Evolutionary conservation across 1,284 basidiomycete species (phyloP).

Genomic region (Acaromyces ingoldii): DNA sequence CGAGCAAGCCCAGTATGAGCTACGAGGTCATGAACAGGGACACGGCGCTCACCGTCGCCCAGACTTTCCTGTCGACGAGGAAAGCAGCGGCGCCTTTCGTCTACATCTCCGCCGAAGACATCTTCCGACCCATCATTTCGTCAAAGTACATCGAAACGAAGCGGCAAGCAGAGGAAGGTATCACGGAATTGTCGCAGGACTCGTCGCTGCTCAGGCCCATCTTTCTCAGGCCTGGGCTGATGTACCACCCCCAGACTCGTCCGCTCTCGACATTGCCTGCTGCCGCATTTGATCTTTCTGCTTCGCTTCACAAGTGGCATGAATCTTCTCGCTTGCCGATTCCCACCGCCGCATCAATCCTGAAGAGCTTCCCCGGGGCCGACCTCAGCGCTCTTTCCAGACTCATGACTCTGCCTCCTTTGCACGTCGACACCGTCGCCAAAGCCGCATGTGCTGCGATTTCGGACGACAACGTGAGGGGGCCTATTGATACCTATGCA

Average conservation of each 20-base stretch:
- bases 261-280: conserved; percentile 82
- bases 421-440: conserved; percentile 94
- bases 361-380: conserved; percentile 15
- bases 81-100: conserved; percentile 64
- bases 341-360: conserved; percentile 57
- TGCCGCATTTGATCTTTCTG: conserved; percentile 67
- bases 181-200: conserved; percentile 49
- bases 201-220: conserved; percentile 59
- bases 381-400: conserved; percentile 65
- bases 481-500: conserved; percentile 22
- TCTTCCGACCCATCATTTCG: conserved; percentile 79
- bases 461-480: conserved; percentile 39
- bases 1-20: conserved; percentile 28
- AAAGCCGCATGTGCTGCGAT: conserved; percentile 66
- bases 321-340: conserved; percentile 55
- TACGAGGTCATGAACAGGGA: conserved; percentile 85
- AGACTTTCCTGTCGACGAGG: conserved; percentile 50
- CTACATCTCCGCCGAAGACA: conserved; percentile 90
- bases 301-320: conserved; percentile 27
- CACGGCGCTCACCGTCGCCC: conserved; percentile 50
- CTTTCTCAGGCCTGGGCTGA: conserved; percentile 80
- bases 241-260: conserved; percentile 89
- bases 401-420: conserved; percentile 72
- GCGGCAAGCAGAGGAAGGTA: conserved; percentile 73
- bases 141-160: conserved; percentile 81